These are phyloP conservation scores for Acacia crassicarpa DNA, from an alignment of 306 rosid genomes.

Conservation along the genomic window DNA sequence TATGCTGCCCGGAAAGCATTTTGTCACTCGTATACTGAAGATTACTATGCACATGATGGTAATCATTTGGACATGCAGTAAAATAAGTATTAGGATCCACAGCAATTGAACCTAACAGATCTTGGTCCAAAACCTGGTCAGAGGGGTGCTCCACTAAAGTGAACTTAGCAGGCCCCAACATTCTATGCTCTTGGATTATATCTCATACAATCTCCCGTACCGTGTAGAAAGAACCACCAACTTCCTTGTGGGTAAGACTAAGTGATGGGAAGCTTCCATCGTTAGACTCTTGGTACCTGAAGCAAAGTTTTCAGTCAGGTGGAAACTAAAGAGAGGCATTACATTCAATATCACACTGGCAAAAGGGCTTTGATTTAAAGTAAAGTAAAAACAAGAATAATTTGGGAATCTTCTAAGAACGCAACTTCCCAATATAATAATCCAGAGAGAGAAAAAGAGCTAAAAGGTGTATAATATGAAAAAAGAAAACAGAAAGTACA, in stretches of 20 bases:
- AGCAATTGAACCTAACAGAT: slow-evolving; percentile 68
- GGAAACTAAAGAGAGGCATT: slow-evolving; percentile 23
- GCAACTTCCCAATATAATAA: slow-evolving; percentile 13
- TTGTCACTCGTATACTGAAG: slow-evolving; percentile 37
- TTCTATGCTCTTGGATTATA: slow-evolving; percentile 91
- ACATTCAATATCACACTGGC: slow-evolving; percentile 27
- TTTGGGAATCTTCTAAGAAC: not conserved
- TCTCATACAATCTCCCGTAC: slow-evolving; percentile 96
- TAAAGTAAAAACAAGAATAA: not conserved
- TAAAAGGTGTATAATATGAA: slow-evolving; percentile 14
- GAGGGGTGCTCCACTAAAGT: slow-evolving; percentile 41
- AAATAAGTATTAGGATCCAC: slow-evolving; percentile 47
- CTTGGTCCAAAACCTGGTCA: slow-evolving; percentile 51
- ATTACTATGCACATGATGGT: slow-evolving; percentile 27
- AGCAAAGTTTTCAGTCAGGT: slow-evolving; percentile 31
- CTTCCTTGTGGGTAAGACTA: slow-evolving; percentile 92
- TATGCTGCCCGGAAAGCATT: slow-evolving; percentile 28
- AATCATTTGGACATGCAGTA: slow-evolving; percentile 41
- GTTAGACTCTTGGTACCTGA: slow-evolving; percentile 76
- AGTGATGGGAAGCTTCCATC: slow-evolving; percentile 90
- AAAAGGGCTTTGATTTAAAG: slow-evolving; percentile 5
- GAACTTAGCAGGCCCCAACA: slow-evolving; percentile 87
- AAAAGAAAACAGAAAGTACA: not conserved
- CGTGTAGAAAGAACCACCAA: slow-evolving; percentile 96
- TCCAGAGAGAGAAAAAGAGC: not conserved